Base-by-base conservation (phyloP, 139 green algal species). In the Pleodorina starrii region DNA sequence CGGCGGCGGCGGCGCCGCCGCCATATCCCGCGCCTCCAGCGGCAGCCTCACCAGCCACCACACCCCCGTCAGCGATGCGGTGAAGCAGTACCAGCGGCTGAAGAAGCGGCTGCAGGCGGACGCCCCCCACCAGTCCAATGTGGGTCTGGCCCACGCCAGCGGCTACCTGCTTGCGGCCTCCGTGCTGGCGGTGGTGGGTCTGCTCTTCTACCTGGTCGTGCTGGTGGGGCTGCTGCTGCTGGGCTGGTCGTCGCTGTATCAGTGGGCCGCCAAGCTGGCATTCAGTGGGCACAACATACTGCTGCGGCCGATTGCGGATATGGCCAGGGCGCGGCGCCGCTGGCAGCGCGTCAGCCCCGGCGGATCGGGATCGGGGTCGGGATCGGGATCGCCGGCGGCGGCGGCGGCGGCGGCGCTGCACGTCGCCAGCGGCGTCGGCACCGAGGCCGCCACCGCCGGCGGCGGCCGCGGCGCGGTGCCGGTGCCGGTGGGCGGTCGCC, bases 51-150 rank as follows among this genome's bases (percentile, higher is more conserved):
- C n/a, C n/a, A n/a, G n/a, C n/a, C n/a, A n/a, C n/a, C n/a, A n/a
- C n/a, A n/a, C n/a, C n/a, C n/a, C n/a, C n/a, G n/a, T n/a, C 29
- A 9, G 7, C n/a, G 44, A 43, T 27, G 43, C 5, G 29, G 0
- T 14, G 12, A 50, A 60, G 32, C 82, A 68, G 19, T 88, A 46
- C 44, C 16, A 27, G 19, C 54, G 57, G n/a, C 73, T 88, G 25
- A 88, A 88, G 16, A 88, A 88, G 82, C n/a, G 32, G 44, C 66
- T 88, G 5, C 82, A 88, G 21, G 81, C 60, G 5, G 44, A 88
- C 0, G 19, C 21, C 16, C 19, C 21, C 16, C 19, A 71, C 16
- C 19, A 40, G 29, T 3, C 40, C 23, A 40, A 86, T 27, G 2
- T 86, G 40, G 38, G 80, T 29, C 0, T 76, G 5, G 0, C n/a